These are phyloP conservation scores for Striga hermonthica DNA, from an alignment of 305 asterid genomes.

Conservation along the genomic window DNA sequence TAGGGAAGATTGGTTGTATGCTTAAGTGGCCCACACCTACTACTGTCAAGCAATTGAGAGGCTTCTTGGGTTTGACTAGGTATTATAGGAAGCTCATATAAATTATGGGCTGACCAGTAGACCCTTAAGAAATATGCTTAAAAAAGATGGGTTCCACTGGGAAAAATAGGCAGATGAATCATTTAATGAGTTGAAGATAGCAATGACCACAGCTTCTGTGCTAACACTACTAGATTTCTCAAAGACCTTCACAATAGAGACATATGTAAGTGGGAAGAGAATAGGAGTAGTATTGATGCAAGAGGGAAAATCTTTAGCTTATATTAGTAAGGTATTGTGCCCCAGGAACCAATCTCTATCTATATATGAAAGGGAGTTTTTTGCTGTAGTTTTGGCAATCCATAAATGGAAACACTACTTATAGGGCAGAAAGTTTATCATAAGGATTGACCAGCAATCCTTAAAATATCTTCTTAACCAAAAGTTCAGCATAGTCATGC, in stretches of 20 bases:
- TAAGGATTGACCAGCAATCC: background rate
- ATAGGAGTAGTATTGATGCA: background rate
- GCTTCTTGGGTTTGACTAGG: background rate
- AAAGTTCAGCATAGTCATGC: background rate
- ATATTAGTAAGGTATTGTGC: background rate
- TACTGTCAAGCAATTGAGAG: background rate
- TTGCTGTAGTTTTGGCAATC: background rate
- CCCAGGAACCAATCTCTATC: background rate
- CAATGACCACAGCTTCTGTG: background rate
- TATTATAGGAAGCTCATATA: background rate
- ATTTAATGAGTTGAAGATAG: background rate
- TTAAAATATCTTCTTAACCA: background rate
- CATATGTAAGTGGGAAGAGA: background rate
- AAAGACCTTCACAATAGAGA: background rate
- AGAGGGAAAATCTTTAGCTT: background rate
- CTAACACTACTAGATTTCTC: background rate
- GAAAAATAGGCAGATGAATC: background rate
- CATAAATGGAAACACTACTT: background rate
- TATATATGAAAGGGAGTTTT: background rate
- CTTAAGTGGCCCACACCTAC: background rate
- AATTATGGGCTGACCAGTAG: background rate
- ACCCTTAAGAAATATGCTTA: background rate
- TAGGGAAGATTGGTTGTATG: background rate
- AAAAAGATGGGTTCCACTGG: background rate
- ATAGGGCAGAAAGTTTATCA: background rate